phyloP scores from a whole-genome alignment of 352 stramenopile genomes.

The Phytopythium oedochilum region DNA sequence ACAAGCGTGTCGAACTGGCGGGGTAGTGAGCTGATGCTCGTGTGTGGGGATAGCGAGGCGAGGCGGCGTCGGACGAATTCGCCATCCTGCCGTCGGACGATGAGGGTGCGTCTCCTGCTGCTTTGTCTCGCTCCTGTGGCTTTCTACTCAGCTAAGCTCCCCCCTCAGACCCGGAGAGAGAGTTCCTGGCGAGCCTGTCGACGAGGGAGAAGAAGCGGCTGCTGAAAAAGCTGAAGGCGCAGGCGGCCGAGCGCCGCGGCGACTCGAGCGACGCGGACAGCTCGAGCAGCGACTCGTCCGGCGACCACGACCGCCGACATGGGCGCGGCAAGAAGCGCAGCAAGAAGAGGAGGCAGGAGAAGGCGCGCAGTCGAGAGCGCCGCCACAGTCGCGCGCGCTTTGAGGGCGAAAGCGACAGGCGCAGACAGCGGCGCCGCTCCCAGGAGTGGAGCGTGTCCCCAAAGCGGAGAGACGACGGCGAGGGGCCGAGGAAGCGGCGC shows the following conservation, averaged over 20 bases:
- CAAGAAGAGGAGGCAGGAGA: conserved; percentile 3
- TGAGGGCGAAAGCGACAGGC: background rate
- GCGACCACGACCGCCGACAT: background rate
- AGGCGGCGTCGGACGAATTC: conserved; percentile 27
- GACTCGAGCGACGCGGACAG: background rate
- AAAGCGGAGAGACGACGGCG: background rate
- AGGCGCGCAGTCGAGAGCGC: conserved; percentile 15
- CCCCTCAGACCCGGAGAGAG: conserved; percentile 30
- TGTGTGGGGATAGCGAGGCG: conserved; percentile 15
- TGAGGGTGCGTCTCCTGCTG: conserved; percentile 11
- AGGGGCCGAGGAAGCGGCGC: background rate
- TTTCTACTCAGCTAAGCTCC: conserved; percentile 3
- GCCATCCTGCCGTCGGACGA: conserved; percentile 69
- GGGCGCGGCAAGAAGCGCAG: background rate
- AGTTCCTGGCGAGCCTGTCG: conserved; percentile 50
- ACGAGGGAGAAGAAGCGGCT: conserved; percentile 51
- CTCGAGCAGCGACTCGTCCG: conserved; percentile 1
- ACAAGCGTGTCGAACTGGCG: background rate
- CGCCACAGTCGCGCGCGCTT: conserved; percentile 8
- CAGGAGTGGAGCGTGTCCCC: background rate
- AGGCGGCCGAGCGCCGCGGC: background rate
- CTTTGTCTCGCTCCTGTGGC: background rate
- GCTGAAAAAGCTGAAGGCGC: conserved; percentile 5
- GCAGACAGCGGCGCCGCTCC: background rate
- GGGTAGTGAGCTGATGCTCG: no score